Conservation (phyloP, 2,329 filamentous ascomycete genomes). For the Ilyonectria sp. region DNA sequence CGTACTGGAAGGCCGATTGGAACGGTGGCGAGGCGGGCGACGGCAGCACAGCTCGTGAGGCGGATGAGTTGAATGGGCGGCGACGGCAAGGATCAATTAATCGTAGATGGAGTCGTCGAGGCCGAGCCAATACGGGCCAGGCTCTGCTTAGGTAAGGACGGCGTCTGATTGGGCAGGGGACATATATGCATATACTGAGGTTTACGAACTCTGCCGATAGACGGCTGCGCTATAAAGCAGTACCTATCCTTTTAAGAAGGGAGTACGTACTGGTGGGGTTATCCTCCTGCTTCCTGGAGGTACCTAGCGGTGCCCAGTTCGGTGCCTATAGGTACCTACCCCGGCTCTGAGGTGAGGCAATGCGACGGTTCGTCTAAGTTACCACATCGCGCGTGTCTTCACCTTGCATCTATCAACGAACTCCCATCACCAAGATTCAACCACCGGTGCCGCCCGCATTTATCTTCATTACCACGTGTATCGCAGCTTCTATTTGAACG, state of each 20-base stretch:
- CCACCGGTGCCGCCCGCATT: not conserved
- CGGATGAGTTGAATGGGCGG: conserved; percentile 10
- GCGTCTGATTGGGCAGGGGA: conserved; percentile 35
- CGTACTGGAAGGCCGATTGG: conserved; percentile 44
- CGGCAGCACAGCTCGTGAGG: conserved; percentile 22
- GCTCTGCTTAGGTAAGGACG: conserved; percentile 44
- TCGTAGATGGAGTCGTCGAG: conserved; percentile 36
- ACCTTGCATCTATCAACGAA: conserved; percentile 2
- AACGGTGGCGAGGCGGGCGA: conserved; percentile 34
- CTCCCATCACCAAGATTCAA: conserved; percentile 5
- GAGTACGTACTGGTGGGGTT: conserved; percentile 25
- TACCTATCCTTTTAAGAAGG: conserved; percentile 21
- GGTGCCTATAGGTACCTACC: not conserved
- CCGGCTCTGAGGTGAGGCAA: conserved; percentile 6
- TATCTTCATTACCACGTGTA: not conserved
- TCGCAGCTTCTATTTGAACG: not conserved
- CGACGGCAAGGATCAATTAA: conserved; percentile 30
- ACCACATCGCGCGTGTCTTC: conserved; percentile 26
- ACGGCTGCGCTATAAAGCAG: not conserved
- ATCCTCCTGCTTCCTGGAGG: not conserved
- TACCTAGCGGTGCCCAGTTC: not conserved
- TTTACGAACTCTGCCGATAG: not conserved
- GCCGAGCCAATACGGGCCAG: conserved; percentile 39
- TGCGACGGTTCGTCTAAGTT: conserved; percentile 15
- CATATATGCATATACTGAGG: not conserved